phyloP scores from a whole-genome alignment of 106 monocot genomes.

The Dendrobium nobile region DNA sequence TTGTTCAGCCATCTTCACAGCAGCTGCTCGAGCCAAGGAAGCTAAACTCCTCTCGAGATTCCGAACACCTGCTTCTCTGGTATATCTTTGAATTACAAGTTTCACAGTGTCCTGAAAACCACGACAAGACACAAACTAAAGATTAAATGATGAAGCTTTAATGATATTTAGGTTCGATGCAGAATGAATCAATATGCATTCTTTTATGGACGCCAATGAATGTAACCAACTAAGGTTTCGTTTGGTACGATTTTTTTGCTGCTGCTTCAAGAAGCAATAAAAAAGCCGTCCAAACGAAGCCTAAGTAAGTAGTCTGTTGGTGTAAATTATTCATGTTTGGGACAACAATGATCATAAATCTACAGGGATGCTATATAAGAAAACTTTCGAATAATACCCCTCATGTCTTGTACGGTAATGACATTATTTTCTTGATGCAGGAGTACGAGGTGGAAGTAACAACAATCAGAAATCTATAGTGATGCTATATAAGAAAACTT shows the following conservation, averaged over 20 bases:
- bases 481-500: not conserved
- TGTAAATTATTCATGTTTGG: not conserved
- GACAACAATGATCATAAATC: not conserved
- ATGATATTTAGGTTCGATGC: not conserved
- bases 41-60: constrained; percentile 84
- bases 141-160: not conserved
- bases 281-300: no score
- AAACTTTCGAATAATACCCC: not conserved
- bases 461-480: not conserved
- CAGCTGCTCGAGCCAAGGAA: constrained; percentile 86
- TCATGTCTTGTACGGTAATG: not conserved
- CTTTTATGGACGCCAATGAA: not conserved
- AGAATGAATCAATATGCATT: not conserved
- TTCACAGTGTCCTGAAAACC: constrained; percentile 56
- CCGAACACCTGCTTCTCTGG: constrained; percentile 95
- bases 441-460: not conserved
- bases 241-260: no score
- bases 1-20: constrained; percentile 86
- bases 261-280: no score
- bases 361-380: not conserved
- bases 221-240: not conserved
- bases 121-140: not conserved
- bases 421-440: not conserved
- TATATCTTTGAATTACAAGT: constrained; percentile 82
- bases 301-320: not conserved